A percentile compares a stretch with the other conserved stretches of the same genome.
Conservation (phyloP, 768 basidiomycete genomes). For the Imleria badia region DNA sequence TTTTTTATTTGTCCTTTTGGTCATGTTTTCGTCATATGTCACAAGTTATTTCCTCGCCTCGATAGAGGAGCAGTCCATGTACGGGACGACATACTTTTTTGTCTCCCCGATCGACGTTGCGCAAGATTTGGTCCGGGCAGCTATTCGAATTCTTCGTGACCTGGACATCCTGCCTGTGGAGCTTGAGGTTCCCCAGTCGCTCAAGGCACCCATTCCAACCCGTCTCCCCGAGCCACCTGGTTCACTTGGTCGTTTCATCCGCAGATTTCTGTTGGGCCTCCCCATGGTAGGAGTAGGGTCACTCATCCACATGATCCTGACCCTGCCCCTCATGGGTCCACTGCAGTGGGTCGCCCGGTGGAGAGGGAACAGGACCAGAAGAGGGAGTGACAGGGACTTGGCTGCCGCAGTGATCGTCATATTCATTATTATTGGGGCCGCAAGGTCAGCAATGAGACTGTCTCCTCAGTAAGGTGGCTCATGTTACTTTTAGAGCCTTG, state of each 20-base stretch:
- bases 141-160: conserved; percentile 61
- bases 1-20: conserved; percentile 60
- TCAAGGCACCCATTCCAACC: conserved; percentile 19
- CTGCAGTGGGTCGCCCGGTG: conserved; percentile 70
- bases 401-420: conserved; percentile 64
- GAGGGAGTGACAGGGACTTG: conserved; percentile 59
- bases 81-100: conserved; percentile 36
- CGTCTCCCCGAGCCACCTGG: conserved; percentile 38
- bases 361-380: conserved; percentile 51
- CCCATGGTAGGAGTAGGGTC: conserved; percentile 78
- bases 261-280: conserved; percentile 73
- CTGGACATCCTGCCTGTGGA: conserved; percentile 43
- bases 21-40: conserved; percentile 67
- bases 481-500: conserved; percentile 51
- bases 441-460: conserved; percentile 46
- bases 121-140: conserved; percentile 60
- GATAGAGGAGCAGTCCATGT: conserved; percentile 53
- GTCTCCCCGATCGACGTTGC: conserved; percentile 58
- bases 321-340: conserved; percentile 63
- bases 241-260: conserved; percentile 54
- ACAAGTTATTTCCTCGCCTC: conserved; percentile 64
- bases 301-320: conserved; percentile 67
- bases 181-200: conserved; percentile 12
- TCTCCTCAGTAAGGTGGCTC: conserved; percentile 5
- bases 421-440: conserved; percentile 59